These are phyloP conservation scores for Aspergillus amoenus DNA, from an alignment of 2,329 filamentous ascomycete genomes.

Conservation along the genomic window DNA sequence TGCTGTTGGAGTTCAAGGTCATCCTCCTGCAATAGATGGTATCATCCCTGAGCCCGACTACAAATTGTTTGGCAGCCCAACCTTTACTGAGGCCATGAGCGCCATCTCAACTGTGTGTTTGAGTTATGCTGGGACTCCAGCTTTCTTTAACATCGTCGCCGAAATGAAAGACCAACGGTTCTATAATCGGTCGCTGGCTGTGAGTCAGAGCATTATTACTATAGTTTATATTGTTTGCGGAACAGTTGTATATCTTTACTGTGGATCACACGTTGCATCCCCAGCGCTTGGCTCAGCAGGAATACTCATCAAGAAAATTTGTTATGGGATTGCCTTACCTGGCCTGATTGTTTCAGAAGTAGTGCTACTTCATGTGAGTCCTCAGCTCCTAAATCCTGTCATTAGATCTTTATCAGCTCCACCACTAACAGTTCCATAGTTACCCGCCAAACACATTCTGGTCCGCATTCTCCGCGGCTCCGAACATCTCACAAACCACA, in stretches of 20 bases:
- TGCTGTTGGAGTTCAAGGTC: conserved; percentile 24
- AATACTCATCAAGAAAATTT: conserved; percentile 56
- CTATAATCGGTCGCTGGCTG: conserved; percentile 60
- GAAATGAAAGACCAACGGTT: conserved; percentile 62
- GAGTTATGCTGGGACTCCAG: conserved; percentile 23
- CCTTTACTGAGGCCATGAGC: conserved; percentile 23
- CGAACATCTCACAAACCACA: conserved; percentile 49
- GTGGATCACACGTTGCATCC: conserved; percentile 59
- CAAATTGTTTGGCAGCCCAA: conserved; percentile 18
- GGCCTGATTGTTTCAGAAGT: neutral
- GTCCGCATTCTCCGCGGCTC: conserved; percentile 62
- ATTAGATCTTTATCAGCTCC: neutral
- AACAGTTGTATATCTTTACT: conserved; percentile 65
- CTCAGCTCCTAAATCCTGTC: too few species aligned
- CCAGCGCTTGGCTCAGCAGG: conserved; percentile 66
- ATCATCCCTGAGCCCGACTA: neutral
- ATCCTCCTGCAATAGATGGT: neutral
- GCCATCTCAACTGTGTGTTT: conserved; percentile 10
- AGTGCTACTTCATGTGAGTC: neutral
- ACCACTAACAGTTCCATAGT: conserved; percentile 55
- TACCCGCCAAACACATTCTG: conserved; percentile 65
- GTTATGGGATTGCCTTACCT: conserved; percentile 66
- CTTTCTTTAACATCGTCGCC: conserved; percentile 65
- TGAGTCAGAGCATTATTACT: conserved; percentile 59
- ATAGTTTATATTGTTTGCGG: conserved; percentile 64